phyloP scores from a whole-genome alignment of 305 asterid genomes.

The Solanum hybrid region DNA sequence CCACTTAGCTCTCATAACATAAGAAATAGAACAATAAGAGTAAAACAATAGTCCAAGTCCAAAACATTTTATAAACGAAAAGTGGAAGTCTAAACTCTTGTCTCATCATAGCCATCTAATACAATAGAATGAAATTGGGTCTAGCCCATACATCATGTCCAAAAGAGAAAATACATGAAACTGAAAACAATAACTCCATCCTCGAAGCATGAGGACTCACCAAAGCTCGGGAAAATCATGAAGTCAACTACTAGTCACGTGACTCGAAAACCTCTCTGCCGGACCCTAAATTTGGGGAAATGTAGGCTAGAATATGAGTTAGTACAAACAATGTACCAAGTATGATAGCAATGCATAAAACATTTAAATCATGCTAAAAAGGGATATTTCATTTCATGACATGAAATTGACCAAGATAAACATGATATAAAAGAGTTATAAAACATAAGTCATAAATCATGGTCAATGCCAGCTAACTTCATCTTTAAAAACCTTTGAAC shows the following conservation, averaged over 20 bases:
- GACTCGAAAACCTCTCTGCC: background rate
- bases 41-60: too few relatives aligned
- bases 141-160: background rate
- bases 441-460: background rate
- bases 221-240: background rate
- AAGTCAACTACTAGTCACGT: background rate
- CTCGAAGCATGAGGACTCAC: background rate
- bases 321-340: background rate
- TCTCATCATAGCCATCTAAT: background rate
- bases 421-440: background rate
- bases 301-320: background rate
- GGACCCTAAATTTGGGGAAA: background rate
- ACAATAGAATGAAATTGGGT: too few relatives aligned
- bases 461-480: background rate
- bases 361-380: background rate
- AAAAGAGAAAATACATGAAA: background rate
- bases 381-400: background rate
- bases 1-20: too few relatives aligned
- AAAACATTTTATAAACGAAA: background rate
- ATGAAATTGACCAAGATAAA: background rate
- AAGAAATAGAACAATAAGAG: background rate
- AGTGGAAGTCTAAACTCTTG: background rate
- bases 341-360: background rate
- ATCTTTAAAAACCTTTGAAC: background rate
- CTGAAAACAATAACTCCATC: background rate